Conservation (phyloP, 2,329 filamentous ascomycete species). For the Cytospora mali region DNA sequence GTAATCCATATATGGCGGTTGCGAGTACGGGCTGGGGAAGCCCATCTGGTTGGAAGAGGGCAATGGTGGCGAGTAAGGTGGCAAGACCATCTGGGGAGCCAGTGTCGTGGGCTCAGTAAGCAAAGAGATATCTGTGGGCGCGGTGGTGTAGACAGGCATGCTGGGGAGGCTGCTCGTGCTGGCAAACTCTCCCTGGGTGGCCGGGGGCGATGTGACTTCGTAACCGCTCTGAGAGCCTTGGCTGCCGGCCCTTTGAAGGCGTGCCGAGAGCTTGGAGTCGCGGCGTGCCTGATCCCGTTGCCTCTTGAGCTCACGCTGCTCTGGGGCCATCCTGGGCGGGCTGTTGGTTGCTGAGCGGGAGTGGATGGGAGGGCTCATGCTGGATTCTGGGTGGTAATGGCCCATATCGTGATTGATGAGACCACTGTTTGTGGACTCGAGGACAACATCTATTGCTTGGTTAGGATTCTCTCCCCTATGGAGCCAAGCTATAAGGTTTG, state of each 20-base stretch:
- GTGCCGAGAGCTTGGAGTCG: constrained; percentile 56
- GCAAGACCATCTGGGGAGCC: constrained; percentile 47
- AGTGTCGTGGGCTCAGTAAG: constrained; percentile 52
- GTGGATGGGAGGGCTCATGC: constrained; percentile 52
- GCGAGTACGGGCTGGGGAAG: constrained; percentile 40
- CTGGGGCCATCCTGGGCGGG: constrained; percentile 60
- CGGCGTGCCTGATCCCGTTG: constrained; percentile 62
- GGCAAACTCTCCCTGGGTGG: constrained; percentile 47
- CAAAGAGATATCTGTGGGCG: constrained; percentile 53
- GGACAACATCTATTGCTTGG: constrained; percentile 31
- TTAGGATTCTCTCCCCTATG: constrained; percentile 10
- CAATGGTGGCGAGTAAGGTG: constrained; percentile 53
- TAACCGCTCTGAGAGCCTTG: constrained; percentile 32
- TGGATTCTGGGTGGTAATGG: constrained; percentile 54
- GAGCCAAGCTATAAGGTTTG: not conserved
- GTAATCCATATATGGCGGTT: constrained; percentile 39
- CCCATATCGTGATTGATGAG: constrained; percentile 50
- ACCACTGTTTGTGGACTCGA: constrained; percentile 38
- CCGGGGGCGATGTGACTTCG: constrained; percentile 45
- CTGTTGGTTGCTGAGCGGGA: constrained; percentile 60
- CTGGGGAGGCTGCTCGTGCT: constrained; percentile 46
- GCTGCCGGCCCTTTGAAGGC: constrained; percentile 55
- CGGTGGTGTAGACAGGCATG: constrained; percentile 56
- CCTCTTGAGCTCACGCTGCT: constrained; percentile 64
- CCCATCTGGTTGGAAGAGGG: constrained; percentile 43